Conservation (phyloP, 768 basidiomycete genomes). For the Dentipellis fragilis region DNA sequence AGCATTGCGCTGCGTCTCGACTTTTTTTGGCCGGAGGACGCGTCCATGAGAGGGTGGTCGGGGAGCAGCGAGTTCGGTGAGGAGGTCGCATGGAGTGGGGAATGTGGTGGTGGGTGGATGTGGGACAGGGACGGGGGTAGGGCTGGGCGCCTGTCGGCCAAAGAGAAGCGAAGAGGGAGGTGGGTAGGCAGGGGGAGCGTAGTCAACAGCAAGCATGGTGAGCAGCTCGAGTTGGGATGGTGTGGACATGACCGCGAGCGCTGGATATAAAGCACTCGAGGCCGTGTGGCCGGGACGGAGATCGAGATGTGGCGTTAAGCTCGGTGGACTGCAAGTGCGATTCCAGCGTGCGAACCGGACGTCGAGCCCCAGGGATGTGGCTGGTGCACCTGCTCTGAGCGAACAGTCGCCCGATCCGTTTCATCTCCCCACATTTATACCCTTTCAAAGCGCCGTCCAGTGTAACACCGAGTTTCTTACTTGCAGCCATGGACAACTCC, state of each 20-base stretch:
- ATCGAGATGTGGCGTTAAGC: no score
- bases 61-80: slow-evolving; percentile 31
- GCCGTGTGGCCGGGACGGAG: no score
- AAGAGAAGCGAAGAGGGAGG: neutral
- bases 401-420: no score
- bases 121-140: slow-evolving; percentile 3
- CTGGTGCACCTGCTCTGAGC: no score
- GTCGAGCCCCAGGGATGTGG: no score
- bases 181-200: neutral
- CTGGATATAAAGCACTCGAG: neutral
- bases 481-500: no score
- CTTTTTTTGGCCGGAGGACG: slow-evolving; percentile 4
- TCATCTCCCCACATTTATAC: no score
- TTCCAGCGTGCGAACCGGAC: no score
- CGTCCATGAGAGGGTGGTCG: slow-evolving; percentile 5
- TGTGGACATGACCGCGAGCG: slow-evolving; percentile 6
- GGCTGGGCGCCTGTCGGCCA: neutral
- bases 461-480: no score
- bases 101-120: slow-evolving; percentile 26
- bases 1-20: slow-evolving; percentile 44
- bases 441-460: no score
- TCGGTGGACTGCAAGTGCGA: no score
- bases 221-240: slow-evolving; percentile 1
- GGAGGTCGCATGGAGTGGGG: slow-evolving; percentile 57
- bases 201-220: neutral